These are phyloP conservation scores for Apophysomyces elegans DNA, from an alignment of 371 early-diverging fungal genomes.

Conservation along the genomic window DNA sequence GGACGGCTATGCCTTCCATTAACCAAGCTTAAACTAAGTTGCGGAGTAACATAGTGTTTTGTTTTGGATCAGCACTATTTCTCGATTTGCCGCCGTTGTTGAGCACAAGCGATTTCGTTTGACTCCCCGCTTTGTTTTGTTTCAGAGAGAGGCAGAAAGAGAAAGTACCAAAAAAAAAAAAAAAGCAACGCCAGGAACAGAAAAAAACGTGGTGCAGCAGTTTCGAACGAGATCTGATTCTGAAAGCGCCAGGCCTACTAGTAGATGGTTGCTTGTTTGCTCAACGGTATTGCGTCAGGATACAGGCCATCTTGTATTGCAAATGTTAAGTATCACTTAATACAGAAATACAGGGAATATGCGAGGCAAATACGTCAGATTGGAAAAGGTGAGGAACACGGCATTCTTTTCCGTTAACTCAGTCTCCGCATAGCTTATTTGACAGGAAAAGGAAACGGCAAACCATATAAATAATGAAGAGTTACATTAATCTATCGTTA, in stretches of 20 bases:
- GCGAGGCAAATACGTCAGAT: background rate
- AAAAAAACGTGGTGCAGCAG: background rate
- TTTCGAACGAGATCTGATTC: background rate
- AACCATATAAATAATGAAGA: background rate
- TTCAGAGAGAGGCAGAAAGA: background rate
- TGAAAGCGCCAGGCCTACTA: background rate
- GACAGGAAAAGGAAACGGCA: background rate
- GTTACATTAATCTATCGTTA: background rate
- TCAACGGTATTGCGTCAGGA: too few relatives aligned
- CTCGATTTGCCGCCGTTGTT: background rate
- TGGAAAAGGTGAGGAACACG: background rate
- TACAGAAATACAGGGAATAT: background rate
- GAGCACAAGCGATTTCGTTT: background rate
- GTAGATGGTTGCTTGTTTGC: too few relatives aligned
- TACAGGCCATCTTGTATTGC: too few relatives aligned
- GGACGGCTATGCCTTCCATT: background rate
- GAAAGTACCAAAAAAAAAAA: background rate
- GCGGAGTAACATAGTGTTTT: conserved; percentile 1
- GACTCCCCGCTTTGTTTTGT: conserved; percentile 7
- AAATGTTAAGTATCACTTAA: too few relatives aligned
- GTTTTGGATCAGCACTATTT: conserved; percentile 1
- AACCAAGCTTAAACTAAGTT: background rate
- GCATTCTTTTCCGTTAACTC: conserved; percentile 8
- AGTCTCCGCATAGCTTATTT: conserved; percentile 3
- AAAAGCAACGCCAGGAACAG: background rate